Base-by-base conservation (phyloP, 225 moss, liverwort and hornwort species). In the Polytrichum formosum region DNA sequence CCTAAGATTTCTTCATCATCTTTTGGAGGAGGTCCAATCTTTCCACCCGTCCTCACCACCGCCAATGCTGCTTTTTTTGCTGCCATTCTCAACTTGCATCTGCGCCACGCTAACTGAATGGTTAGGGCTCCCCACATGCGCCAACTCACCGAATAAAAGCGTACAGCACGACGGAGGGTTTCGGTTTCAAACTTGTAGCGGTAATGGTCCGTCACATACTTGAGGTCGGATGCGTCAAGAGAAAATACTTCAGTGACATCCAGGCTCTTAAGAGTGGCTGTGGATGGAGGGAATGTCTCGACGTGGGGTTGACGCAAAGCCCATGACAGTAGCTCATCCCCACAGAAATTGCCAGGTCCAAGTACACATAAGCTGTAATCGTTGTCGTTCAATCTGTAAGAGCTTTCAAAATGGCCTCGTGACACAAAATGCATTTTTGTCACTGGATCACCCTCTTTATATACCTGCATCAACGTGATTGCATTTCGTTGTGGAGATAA, bases 271-370 rank as follows among this genome's bases (percentile, higher is more conserved):
- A 82, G 73, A 19, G 85, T 88, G 27, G 76, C 78, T 6, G 80
- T 85, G 54, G 88, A 46, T 46, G 46, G 46, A 13, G 46, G 46
- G 46, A 93, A 72, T 28, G 81, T 79, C 5, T 90, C 88, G 8
- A 83, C 56, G 7, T 86, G 83, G 6, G 80, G 86, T 55, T 79
- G 84, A 31, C 80, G 71, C 37, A 95, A 67, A 74, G 84, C 86
- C 91, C 95, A 95, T 7, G 90, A 91, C 53, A 95, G 77, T 30
- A 95, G 81, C 56, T 95, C 91, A 67, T 93, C 92, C 26, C 92
- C 92, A 79, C 90, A 95, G 79, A 95, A 91, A 28, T 90, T 85
- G 19, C 91, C 92, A 1, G 91, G 91, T 54, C 74, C 81, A 1
- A 93, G 72, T 22, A 87, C 22, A 70, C 86, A 90, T n/a, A 80